These are phyloP conservation scores for Boletus eberwhitei DNA, from an alignment of 768 basidiomycete species.

Conservation along the genomic window DNA sequence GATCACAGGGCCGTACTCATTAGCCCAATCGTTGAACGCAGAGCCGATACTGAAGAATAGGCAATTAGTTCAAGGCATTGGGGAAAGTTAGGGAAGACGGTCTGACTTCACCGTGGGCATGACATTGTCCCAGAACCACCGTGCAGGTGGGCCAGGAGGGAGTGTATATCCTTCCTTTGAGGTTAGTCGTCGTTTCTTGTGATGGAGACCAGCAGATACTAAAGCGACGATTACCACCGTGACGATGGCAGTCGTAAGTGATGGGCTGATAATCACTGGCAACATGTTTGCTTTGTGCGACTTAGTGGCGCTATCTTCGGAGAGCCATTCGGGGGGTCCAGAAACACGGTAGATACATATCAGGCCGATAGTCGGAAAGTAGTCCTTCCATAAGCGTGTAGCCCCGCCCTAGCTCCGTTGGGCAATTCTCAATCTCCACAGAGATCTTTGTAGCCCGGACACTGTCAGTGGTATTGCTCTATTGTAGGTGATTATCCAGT, in stretches of 20 bases:
- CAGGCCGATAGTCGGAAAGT: no score
- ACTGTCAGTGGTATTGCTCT: not conserved
- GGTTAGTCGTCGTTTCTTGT: not conserved
- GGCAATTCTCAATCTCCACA: no score
- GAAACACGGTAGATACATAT: no score
- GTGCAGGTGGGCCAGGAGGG: constrained; percentile 17
- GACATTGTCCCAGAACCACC: constrained; percentile 6
- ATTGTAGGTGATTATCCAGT: no score
- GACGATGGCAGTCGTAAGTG: not conserved
- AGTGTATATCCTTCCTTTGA: constrained; percentile 8
- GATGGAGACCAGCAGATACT: not conserved
- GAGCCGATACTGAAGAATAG: constrained; percentile 12
- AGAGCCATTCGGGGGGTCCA: not conserved
- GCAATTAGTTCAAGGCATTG: not conserved
- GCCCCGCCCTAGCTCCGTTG: no score
- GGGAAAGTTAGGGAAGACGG: not conserved
- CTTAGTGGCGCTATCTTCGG: not conserved
- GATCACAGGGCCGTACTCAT: constrained; percentile 58
- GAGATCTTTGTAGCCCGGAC: no score
- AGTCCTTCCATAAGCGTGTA: no score
- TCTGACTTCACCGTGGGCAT: constrained; percentile 11
- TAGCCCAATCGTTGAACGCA: constrained; percentile 49
- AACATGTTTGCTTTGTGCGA: not conserved
- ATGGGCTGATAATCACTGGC: not conserved
- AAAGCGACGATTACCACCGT: not conserved